phyloP scores from a whole-genome alignment of 441 rosid genomes.

The Erodium texanum region DNA sequence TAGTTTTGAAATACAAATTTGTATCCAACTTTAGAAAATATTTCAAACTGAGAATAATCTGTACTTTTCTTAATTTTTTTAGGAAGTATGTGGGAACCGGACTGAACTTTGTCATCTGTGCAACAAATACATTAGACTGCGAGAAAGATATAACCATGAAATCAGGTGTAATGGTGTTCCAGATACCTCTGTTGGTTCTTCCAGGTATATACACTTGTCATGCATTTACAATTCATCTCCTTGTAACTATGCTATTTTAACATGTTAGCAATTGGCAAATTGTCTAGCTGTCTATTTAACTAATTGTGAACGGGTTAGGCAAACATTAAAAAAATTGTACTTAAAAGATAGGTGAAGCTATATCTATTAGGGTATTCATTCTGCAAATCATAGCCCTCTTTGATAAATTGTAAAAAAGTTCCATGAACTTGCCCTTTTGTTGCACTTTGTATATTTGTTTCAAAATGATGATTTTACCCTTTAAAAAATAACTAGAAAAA shows the following conservation, averaged over 20 bases:
- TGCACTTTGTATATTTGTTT: too few relatives aligned
- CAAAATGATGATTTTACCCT: too few relatives aligned
- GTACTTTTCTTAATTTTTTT: slow-evolving; percentile 12
- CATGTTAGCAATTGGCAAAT: not conserved
- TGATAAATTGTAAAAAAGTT: too few relatives aligned
- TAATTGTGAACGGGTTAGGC: not conserved
- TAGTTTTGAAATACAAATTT: not conserved
- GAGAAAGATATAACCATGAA: slow-evolving; percentile 76
- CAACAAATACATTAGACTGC: slow-evolving; percentile 70
- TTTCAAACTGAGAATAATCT: not conserved
- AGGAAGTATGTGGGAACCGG: slow-evolving; percentile 96
- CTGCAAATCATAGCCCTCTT: too few relatives aligned
- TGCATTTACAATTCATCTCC: not conserved
- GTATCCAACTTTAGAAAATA: not conserved
- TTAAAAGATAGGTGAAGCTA: not conserved
- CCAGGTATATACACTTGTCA: slow-evolving; percentile 47
- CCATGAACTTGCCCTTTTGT: too few relatives aligned
- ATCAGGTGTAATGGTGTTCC: slow-evolving; percentile 54
- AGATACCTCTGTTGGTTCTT: slow-evolving; percentile 50
- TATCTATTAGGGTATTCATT: too few relatives aligned
- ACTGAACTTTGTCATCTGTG: slow-evolving; percentile 92
- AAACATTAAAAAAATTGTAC: not conserved
- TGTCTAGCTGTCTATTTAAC: not conserved
- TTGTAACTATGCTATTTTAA: not conserved
- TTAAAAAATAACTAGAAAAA: too few relatives aligned